Evolutionary conservation across 1,284 basidiomycete species (phyloP), one percentile per base, ranked within the genome.

Genomic region (Trametes pubescens): DNA sequence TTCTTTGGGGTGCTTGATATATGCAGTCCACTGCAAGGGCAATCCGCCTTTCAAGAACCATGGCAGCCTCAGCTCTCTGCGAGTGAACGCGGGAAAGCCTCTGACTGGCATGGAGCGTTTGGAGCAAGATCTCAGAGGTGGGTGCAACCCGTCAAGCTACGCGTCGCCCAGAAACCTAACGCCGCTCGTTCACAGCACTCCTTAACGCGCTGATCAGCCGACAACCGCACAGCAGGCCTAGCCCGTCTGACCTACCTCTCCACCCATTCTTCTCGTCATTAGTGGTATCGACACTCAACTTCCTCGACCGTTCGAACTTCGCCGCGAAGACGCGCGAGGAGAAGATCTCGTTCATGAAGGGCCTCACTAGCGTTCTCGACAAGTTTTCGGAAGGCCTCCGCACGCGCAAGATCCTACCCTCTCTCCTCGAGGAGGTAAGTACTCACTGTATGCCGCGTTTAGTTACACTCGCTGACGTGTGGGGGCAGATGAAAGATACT

Each of bases 211-310:
- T 98, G 37, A 83, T 98, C 62, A 96, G 95, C 2, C 86, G 95
- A 59, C 88, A 89, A 67, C 86, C 93, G 16, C 82, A 84, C 37
- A 83, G 82, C 51, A 82, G 98, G 29, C 89, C 95, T 14, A 88
- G 89, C 0, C 93, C 97, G 2, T 80, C 86, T 3, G 87, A 90
- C 1, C 87, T 99, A 44, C 90, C 94, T 8, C 85, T 90, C 0
- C 90, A 95, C 69, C 76, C 92, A 0, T 99, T 98, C 84, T 99
- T 99, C 80, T 97, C 95, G 5, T 96, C 95, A 9, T 82, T 99
- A n/a, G 93, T 97, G 16, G 96, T 99, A 38, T 97, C 95, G 1
- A 99, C 97, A 0, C 85, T 99, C 40, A 97, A 96, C 74, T 99
- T 99, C 79, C 82, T 99, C 65, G 97, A 99, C 73, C 89, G 97